Evolutionary conservation across 2,329 filamentous ascomycete species (phyloP), one percentile per base, ranked within the genome.

Genomic region (Neonectria coccinea): DNA sequence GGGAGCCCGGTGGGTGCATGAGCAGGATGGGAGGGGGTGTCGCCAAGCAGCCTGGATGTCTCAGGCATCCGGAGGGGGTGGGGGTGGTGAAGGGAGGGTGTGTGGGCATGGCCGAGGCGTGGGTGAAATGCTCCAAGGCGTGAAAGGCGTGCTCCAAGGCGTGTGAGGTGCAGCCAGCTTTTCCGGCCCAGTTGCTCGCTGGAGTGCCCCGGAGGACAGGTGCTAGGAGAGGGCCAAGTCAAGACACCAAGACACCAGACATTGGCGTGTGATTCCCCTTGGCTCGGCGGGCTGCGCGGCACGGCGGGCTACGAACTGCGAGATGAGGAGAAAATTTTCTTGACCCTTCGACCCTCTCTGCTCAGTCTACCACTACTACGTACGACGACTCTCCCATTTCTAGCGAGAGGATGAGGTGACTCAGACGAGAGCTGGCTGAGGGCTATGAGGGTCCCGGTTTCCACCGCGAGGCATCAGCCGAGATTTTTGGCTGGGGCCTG

Each of bases 401-500:
- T 64, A 67, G 59, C 52, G 51, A 71, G 66, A 56, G 47, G 39
- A 74, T 70, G 65, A 73, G 62, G 71, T 74, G 72, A 74, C 72
- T 74, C 72, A 73, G 69, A 64, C 63, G 59, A 56, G 29, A 57
- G 62, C 56, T 67, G 51, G 64, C 55, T 57, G 62, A 50, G 44
- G 64, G 63, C 67, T 48, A 56, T 67, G 70, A 73, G 72, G 70
- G 65, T 66, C 70, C 72, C 70, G 72, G 70, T 67, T 73, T 58
- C 66, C 71, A 72, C 72, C 72, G 67, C 56, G 56, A 70, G 64
- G 65, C 72, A 74, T 74, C 72, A 73, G 67, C 72, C 72, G 72
- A 74, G 72, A 74, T 72, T 74, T 64, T 64, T 64, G 39, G 56
- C 64, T 70, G 64, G 67, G 65, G 69, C 65, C 72, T 74, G 72